A percentile compares a stretch with the other conserved stretches of the same genome.
These are phyloP conservation scores for Alternaria angustiovoidea DNA, from an alignment of 2,329 filamentous ascomycete species.

Conservation along the genomic window DNA sequence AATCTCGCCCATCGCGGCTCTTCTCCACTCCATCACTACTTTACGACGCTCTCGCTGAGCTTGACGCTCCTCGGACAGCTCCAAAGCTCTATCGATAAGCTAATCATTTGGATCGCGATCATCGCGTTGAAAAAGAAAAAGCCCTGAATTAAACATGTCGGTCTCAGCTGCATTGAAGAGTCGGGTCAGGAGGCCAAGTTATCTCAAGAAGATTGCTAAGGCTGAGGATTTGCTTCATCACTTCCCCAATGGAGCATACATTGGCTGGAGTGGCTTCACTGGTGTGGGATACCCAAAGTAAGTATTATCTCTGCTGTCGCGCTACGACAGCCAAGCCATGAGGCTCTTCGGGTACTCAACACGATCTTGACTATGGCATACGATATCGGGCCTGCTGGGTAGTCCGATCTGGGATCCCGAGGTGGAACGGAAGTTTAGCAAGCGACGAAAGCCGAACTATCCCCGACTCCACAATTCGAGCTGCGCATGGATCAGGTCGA, in stretches of 20 bases:
- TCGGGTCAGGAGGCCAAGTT: conserved; percentile 76
- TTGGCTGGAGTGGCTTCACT: conserved; percentile 92
- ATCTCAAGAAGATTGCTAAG: conserved; percentile 80
- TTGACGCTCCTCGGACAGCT: conserved; percentile 1
- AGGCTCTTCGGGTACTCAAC: not conserved
- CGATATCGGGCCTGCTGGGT: conserved; percentile 13
- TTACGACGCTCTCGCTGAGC: conserved; percentile 1
- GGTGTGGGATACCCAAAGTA: conserved; percentile 90
- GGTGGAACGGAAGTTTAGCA: conserved; percentile 40
- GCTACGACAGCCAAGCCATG: not conserved
- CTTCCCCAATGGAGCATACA: conserved; percentile 85
- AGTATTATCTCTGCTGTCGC: conserved; percentile 39
- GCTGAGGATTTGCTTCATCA: conserved; percentile 80
- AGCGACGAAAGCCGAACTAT: conserved; percentile 32
- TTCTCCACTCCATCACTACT: conserved; percentile 19
- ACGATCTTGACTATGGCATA: not conserved
- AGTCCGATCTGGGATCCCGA: conserved; percentile 27
- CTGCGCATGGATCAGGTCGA: conserved; percentile 19
- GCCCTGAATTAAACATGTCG: conserved; percentile 46
- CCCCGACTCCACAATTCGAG: conserved; percentile 27
- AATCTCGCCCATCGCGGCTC: conserved; percentile 12
- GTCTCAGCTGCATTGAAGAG: conserved; percentile 79
- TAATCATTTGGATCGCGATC: not conserved
- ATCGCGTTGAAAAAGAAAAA: not conserved
- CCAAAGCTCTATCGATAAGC: conserved; percentile 22